Evolutionary conservation across 495 filamentous ascomycete genomes (phyloP).

Genomic region (Bathelium albidoporum): DNA sequence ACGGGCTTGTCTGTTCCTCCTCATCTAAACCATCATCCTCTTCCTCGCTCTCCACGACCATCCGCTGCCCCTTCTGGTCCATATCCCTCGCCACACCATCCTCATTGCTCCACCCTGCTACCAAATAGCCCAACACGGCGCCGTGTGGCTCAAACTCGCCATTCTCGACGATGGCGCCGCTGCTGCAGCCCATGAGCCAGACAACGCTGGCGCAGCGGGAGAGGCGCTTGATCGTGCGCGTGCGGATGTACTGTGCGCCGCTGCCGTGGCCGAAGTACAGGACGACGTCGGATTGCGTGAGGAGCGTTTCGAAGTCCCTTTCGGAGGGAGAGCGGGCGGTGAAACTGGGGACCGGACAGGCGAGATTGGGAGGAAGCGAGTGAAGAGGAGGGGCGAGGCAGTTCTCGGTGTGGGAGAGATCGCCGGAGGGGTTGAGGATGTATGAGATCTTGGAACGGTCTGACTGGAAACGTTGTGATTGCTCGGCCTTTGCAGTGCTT

Average conservation of each 20-base stretch:
- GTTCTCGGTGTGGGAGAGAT: constrained; percentile 67
- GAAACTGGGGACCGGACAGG: constrained; percentile 52
- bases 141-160: constrained; percentile 86
- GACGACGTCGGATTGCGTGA: constrained; percentile 55
- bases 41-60: constrained; percentile 50
- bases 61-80: constrained; percentile 53
- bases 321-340: constrained; percentile 61
- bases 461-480: constrained; percentile 48
- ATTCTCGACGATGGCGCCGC: constrained; percentile 62
- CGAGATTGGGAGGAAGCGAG: constrained; percentile 27
- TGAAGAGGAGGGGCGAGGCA: constrained; percentile 56
- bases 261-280: constrained; percentile 95
- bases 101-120: constrained; percentile 48
- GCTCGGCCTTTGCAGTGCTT: constrained; percentile 23
- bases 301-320: constrained; percentile 54
- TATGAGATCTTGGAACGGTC: constrained; percentile 52
- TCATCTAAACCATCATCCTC: background rate
- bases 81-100: background rate
- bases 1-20: constrained; percentile 31
- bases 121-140: constrained; percentile 80
- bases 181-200: constrained; percentile 87
- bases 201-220: constrained; percentile 65
- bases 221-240: constrained; percentile 64
- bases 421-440: constrained; percentile 78
- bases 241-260: constrained; percentile 86